Conservation (phyloP, 2,329 filamentous ascomycete genomes). For the Colletotrichum limetticola region DNA sequence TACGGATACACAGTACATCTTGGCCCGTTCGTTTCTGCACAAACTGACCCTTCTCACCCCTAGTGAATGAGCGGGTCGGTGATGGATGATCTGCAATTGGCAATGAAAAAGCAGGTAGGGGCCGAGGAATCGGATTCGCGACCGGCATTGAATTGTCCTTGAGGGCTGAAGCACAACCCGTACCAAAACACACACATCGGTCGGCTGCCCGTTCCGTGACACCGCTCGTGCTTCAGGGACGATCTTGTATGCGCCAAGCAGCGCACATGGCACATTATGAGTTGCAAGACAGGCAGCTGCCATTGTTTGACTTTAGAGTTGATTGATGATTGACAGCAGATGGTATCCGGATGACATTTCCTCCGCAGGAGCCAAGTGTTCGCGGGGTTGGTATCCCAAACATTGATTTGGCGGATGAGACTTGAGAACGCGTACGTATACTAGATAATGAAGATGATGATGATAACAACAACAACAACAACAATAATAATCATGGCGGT, state of each 20-base stretch:
- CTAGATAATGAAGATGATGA: neutral
- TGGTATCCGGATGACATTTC: constrained; percentile 26
- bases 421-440: neutral
- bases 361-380: constrained; percentile 36
- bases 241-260: constrained; percentile 36
- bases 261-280: constrained; percentile 26
- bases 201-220: constrained; percentile 33
- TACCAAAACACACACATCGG: constrained; percentile 21
- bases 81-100: constrained; percentile 25
- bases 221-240: constrained; percentile 34
- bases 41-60: neutral
- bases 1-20: neutral
- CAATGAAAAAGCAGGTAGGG: neutral
- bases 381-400: constrained; percentile 11
- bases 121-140: constrained; percentile 9
- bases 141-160: constrained; percentile 22
- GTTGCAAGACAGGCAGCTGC: constrained; percentile 21
- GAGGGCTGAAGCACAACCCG: constrained; percentile 24
- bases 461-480: neutral
- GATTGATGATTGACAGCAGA: neutral
- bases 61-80: neutral
- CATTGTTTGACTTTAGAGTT: constrained; percentile 18
- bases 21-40: neutral
- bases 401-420: neutral
- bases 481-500: neutral